Percentiles rank a stretch among this genome's conserved stretches.
phyloP scores from a whole-genome alignment of 305 asterid genomes.

The Fraxinus sp. region DNA sequence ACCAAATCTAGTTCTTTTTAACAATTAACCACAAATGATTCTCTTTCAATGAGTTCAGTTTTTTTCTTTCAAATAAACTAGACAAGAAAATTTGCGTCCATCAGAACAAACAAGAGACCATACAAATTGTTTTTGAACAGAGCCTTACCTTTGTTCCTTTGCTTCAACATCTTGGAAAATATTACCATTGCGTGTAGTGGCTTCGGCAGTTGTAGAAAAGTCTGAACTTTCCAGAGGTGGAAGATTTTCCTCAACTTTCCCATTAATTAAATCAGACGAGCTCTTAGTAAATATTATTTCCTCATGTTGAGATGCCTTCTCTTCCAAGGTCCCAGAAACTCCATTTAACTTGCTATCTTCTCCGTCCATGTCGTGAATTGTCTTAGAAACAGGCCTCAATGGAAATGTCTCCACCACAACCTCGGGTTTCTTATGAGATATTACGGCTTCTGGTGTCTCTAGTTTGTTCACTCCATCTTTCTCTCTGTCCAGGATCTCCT shows the following conservation, averaged over 20 bases:
- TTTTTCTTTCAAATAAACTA: background rate
- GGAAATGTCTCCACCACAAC: constrained; percentile 80
- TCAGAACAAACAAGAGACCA: background rate
- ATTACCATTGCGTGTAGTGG: constrained; percentile 5
- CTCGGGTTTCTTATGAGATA: constrained; percentile 30
- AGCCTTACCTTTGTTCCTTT: constrained; percentile 36
- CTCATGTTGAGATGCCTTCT: constrained; percentile 29
- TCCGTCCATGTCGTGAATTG: constrained; percentile 33
- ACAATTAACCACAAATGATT: background rate
- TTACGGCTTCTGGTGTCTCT: constrained; percentile 33
- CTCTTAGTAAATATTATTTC: constrained; percentile 15
- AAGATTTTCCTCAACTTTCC: constrained; percentile 26
- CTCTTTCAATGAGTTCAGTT: background rate
- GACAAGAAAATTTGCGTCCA: background rate
- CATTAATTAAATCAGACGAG: constrained; percentile 15
- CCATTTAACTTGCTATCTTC: constrained; percentile 30
- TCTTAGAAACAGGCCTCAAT: constrained; percentile 45
- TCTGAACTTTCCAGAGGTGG: constrained; percentile 27
- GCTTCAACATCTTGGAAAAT: constrained; percentile 27
- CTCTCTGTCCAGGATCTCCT: constrained; percentile 30
- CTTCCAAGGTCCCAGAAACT: constrained; percentile 29
- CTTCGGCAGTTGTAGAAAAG: constrained; percentile 15
- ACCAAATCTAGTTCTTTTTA: background rate
- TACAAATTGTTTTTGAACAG: background rate
- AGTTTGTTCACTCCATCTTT: constrained; percentile 31